These are phyloP conservation scores for Penicillium aurantiogriseum DNA, from an alignment of 2,329 filamentous ascomycete species.

Conservation along the genomic window DNA sequence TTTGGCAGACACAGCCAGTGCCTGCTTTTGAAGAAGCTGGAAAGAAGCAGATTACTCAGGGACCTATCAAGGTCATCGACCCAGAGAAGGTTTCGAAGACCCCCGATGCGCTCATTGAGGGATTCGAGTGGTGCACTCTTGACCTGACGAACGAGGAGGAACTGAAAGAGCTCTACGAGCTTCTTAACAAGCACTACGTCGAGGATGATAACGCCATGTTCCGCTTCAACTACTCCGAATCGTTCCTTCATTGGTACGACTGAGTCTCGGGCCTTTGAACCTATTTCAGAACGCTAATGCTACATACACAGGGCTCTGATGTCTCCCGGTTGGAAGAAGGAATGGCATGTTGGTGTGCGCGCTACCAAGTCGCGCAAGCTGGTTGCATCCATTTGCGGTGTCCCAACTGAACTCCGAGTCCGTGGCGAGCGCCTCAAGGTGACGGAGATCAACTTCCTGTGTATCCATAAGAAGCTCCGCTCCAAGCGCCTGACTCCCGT, in stretches of 20 bases:
- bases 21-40: constrained; percentile 67
- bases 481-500: constrained; percentile 89
- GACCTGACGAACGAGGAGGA: constrained; percentile 75
- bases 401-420: constrained; percentile 79
- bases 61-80: constrained; percentile 77
- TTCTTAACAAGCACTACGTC: constrained; percentile 91
- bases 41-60: constrained; percentile 61
- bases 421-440: constrained; percentile 72
- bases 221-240: constrained; percentile 89
- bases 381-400: constrained; percentile 92
- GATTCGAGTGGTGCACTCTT: constrained; percentile 93
- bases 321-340: constrained; percentile 87
- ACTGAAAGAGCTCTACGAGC: constrained; percentile 85
- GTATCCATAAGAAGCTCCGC: constrained; percentile 95
- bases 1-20: constrained; percentile 97
- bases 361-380: constrained; percentile 79
- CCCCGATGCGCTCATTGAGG: constrained; percentile 70
- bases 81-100: constrained; percentile 76
- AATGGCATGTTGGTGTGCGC: constrained; percentile 94
- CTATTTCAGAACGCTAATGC: not conserved
- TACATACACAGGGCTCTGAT: constrained; percentile 71
- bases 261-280: not conserved
- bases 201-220: constrained; percentile 98
- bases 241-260: constrained; percentile 79
- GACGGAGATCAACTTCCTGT: constrained; percentile 97